Percentiles rank a stretch among this genome's conserved stretches.
Evolutionary conservation across 208 protist genomes (phyloP).

Genomic region (Acanthamoeba royreba): DNA sequence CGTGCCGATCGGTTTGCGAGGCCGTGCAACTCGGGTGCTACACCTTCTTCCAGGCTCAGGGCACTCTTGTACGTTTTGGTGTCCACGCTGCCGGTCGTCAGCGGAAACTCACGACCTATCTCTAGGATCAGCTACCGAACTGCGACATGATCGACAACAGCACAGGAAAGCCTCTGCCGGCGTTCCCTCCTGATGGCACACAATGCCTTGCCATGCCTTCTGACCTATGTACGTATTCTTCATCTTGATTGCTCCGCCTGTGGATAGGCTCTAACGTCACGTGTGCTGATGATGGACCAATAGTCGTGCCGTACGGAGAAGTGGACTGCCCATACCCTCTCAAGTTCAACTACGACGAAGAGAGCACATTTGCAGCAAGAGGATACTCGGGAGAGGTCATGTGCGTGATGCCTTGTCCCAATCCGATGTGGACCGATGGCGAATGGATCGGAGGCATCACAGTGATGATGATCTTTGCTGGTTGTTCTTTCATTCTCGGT

Average conservation of each 20-base stretch:
- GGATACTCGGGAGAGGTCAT: background rate
- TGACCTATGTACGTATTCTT: background rate
- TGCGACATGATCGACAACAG: constrained; percentile 30
- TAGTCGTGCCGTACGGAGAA: constrained; percentile 23
- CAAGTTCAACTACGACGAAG: background rate
- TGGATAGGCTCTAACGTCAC: no score
- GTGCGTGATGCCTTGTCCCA: constrained; percentile 10
- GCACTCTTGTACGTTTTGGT: background rate
- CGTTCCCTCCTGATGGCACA: background rate
- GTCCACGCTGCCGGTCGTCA: no score
- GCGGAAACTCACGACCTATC: no score
- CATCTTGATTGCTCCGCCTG: no score
- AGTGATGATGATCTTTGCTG: background rate
- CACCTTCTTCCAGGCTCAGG: background rate
- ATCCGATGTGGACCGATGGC: background rate
- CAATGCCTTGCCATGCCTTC: background rate
- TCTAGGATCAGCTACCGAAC: background rate
- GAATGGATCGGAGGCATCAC: background rate
- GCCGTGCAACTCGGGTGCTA: background rate
- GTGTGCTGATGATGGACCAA: no score
- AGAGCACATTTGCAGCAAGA: background rate
- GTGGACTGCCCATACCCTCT: constrained; percentile 42
- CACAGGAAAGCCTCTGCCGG: background rate
- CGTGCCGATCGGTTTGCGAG: background rate
- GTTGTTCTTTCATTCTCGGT: constrained; percentile 13